Percentiles rank a stretch among this genome's conserved stretches.
Conservation (phyloP, 179 eudicot species). For the Amaranthus tricolor region DNA sequence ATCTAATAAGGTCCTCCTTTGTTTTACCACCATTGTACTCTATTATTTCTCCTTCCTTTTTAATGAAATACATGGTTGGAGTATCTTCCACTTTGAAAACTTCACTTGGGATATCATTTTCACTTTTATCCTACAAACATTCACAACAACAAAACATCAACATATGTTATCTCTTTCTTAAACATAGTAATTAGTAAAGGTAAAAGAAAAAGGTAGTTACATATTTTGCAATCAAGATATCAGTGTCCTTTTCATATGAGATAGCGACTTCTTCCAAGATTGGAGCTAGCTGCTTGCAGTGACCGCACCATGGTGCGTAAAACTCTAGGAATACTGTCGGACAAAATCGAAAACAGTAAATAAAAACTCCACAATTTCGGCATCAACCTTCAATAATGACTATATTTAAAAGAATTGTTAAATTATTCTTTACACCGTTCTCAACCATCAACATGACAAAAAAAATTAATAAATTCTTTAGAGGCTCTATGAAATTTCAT, state of each 20-base stretch:
- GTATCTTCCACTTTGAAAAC: conserved; percentile 54
- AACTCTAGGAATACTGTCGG: conserved; percentile 71
- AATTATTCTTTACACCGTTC: no score
- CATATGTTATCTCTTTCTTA: background rate
- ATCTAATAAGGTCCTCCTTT: conserved; percentile 56
- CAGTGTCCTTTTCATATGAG: conserved; percentile 47
- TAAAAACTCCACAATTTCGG: no score
- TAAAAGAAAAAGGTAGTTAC: conserved; percentile 30
- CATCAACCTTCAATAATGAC: no score
- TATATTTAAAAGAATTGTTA: no score
- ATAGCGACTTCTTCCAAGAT: conserved; percentile 70
- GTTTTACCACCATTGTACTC: conserved; percentile 51
- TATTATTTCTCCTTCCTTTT: conserved; percentile 48
- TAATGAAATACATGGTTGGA: conserved; percentile 69
- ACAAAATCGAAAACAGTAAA: background rate
- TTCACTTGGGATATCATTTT: conserved; percentile 65
- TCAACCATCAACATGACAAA: no score
- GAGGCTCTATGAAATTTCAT: no score
- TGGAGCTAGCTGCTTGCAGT: conserved; percentile 74
- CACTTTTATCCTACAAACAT: conserved; percentile 66
- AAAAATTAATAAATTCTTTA: background rate
- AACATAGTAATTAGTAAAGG: no score
- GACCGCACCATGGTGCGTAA: conserved; percentile 93
- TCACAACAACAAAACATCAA: background rate
- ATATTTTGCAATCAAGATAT: conserved; percentile 65